Base-by-base conservation (phyloP, 1,284 basidiomycete genomes). In the Takashimella koratensis region DNA sequence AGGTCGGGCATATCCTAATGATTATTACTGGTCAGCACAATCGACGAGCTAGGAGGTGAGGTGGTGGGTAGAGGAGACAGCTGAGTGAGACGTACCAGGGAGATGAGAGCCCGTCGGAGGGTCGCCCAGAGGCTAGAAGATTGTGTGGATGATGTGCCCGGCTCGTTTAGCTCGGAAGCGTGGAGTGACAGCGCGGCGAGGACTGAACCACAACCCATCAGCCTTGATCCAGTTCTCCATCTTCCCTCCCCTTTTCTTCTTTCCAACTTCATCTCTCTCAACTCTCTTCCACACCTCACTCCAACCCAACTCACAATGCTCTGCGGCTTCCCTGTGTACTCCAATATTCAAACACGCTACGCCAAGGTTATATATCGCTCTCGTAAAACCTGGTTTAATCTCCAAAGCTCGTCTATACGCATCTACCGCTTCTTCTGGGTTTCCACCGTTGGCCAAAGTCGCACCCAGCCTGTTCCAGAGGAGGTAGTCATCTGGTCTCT, bases 391-490 rank as follows among this genome's bases (percentile, higher is more conserved):
- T 13, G 96, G 96, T 41, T 94, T 85, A 46, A 98, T 79, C 67
- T 87, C 86, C n/a, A 99, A 79, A 0, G 96, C 96, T 71, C 93
- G 86, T 58, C 90, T 83, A 74, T 98, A 99, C 12, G 93, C 94
- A 41, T 90, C 90, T 27, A 98, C 83, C 2, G 96, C 95, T 73
- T 96, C 90, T 74, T 98, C 96, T 0, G 95, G 90, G 63, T 90
- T 88, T 57, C 85, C 92, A 1, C 91, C 92, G 72, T 99, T 99
- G 16, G 94, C 96, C 39, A 98, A 80, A 5, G 89, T 93, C 1
- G 95, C 97, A 3, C 96, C 96, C 4, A 97, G 79, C 48, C 96
- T 81, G 74, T 99, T 99, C 96, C 96, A 99, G 6, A 98, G 78
- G 12, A 95, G 78, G 72, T 93, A 98, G 75, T 99, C 96, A 57